Conservation (phyloP, 805 yeast species). For the Hermanozyma aechmeae region DNA sequence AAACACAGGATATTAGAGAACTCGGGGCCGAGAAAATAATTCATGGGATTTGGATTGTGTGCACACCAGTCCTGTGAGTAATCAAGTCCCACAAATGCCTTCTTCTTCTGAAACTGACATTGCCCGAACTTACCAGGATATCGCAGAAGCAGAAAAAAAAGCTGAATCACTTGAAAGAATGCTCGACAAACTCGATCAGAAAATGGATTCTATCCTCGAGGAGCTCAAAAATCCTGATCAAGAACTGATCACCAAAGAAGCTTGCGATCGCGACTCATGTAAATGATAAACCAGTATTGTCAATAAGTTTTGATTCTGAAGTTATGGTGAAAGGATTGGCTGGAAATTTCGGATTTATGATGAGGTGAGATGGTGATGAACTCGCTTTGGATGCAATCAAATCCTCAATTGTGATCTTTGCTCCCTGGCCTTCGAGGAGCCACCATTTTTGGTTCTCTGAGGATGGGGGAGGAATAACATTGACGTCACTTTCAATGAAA, state of each 20-base stretch:
- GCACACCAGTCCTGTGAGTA: too few species aligned
- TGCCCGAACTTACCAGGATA: conserved; percentile 49
- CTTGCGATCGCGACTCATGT: conserved; percentile 1
- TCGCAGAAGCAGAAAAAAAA: conserved; percentile 57
- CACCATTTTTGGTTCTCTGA: conserved; percentile 85
- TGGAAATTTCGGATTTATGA: conserved; percentile 62
- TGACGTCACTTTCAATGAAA: conserved; percentile 18
- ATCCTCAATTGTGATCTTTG: conserved; percentile 52
- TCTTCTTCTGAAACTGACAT: too few species aligned
- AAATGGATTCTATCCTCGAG: conserved; percentile 46
- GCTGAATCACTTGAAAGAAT: conserved; percentile 56
- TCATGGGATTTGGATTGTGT: too few species aligned
- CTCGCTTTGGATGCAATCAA: conserved; percentile 27
- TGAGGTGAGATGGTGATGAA: conserved; percentile 6
- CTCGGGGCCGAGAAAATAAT: too few species aligned
- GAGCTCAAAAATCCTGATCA: conserved; percentile 29
- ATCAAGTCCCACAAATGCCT: too few species aligned
- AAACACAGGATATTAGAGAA: too few species aligned
- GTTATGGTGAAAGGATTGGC: conserved; percentile 63
- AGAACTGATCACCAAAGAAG: not conserved
- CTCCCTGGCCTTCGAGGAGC: conserved; percentile 70
- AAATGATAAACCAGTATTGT: conserved; percentile 8
- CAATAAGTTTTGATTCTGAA: conserved; percentile 44
- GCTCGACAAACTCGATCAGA: conserved; percentile 56
- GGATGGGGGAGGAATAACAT: conserved; percentile 79